A percentile compares a stretch with the other conserved stretches of the same genome.
These are phyloP conservation scores for Globisporangium camurandrum DNA, from an alignment of 352 stramenopile genomes.

Conservation along the genomic window DNA sequence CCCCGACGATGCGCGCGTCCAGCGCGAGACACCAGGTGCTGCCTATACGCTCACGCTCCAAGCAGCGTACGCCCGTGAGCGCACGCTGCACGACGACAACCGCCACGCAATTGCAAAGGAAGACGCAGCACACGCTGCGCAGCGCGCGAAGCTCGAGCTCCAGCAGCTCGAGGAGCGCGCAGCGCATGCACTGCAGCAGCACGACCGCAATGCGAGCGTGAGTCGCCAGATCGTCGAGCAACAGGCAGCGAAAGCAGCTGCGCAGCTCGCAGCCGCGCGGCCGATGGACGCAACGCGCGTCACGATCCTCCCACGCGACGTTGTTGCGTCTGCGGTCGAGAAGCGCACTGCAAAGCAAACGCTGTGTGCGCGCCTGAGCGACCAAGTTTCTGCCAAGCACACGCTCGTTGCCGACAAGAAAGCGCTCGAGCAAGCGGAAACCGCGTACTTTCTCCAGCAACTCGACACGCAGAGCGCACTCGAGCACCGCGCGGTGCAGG, in stretches of 20 bases:
- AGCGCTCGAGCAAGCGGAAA: conserved; percentile 44
- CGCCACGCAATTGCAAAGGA: neutral
- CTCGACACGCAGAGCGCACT: conserved; percentile 26
- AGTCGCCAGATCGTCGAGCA: conserved; percentile 42
- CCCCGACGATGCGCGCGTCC: conserved; percentile 9
- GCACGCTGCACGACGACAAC: conserved; percentile 11
- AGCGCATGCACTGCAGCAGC: conserved; percentile 24
- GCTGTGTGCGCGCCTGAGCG: conserved; percentile 31
- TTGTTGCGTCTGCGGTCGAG: conserved; percentile 18
- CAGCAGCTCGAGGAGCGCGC: conserved; percentile 32
- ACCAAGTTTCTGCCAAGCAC: conserved; percentile 39
- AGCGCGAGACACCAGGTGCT: conserved; percentile 11
- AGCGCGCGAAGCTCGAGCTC: conserved; percentile 35
- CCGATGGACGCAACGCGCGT: conserved; percentile 15
- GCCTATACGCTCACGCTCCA: conserved; percentile 22
- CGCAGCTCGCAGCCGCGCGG: conserved; percentile 8
- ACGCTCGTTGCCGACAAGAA: conserved; percentile 26
- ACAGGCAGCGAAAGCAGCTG: conserved; percentile 10
- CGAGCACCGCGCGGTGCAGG: conserved; percentile 18
- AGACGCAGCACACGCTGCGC: conserved; percentile 23
- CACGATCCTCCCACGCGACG: conserved; percentile 38
- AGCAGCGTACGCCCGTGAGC: conserved; percentile 24
- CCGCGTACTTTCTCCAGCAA: conserved; percentile 44
- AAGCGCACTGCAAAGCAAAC: conserved; percentile 30
- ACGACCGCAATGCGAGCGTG: conserved; percentile 43